A percentile compares a stretch with the other conserved stretches of the same genome.
phyloP scores from a whole-genome alignment of 768 basidiomycete genomes.

The Mycena venus region DNA sequence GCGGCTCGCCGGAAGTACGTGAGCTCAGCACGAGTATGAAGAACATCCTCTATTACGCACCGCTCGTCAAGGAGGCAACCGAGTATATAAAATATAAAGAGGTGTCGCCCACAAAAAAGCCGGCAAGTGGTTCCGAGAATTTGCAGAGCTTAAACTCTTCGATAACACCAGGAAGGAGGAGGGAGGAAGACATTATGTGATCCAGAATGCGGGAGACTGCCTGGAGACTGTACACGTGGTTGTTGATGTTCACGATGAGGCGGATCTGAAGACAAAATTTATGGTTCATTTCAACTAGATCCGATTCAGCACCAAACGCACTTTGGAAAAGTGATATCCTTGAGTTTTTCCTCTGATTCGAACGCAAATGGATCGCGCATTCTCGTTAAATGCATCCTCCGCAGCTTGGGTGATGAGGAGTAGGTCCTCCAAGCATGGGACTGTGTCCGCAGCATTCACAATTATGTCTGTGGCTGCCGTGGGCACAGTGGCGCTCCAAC shows the following conservation, averaged over 20 bases:
- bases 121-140: background rate
- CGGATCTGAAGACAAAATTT: constrained; percentile 1
- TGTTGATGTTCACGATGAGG: constrained; percentile 4
- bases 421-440: too few species aligned
- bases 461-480: too few species aligned
- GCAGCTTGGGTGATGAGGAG: too few species aligned
- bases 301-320: background rate
- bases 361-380: background rate
- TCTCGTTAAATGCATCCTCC: background rate
- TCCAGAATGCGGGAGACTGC: background rate
- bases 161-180: background rate
- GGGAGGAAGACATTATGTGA: background rate
- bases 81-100: background rate
- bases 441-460: too few species aligned
- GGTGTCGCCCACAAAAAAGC: background rate
- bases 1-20: background rate
- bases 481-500: too few species aligned
- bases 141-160: background rate
- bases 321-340: background rate
- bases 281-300: background rate
- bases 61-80: background rate
- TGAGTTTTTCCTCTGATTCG: background rate
- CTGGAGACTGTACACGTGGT: background rate
- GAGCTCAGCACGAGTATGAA: background rate
- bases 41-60: constrained; percentile 2